Evolutionary conservation across 176 grass and related monocot species (phyloP).

Genomic region (Leersia perrieri): DNA sequence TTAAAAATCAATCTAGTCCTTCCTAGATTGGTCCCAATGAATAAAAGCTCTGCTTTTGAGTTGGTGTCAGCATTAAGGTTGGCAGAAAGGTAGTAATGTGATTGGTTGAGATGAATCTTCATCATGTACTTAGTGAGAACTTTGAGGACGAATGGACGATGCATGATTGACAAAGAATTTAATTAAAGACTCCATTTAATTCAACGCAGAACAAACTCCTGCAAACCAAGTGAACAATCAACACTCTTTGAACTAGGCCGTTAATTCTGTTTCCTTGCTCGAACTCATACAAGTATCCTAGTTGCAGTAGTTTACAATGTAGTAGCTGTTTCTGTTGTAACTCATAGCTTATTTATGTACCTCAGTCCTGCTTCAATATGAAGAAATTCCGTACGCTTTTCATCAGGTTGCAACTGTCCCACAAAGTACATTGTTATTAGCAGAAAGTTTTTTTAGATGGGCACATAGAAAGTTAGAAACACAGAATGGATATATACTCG

Average conservation of each 20-base stretch:
- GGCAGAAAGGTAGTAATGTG: neutral
- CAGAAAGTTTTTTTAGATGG: conserved; percentile 11
- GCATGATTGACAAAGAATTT: neutral
- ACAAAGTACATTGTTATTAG: conserved; percentile 1
- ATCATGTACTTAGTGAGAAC: neutral
- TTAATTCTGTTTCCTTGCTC: too few species aligned
- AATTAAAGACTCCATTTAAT: neutral
- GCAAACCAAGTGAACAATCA: neutral
- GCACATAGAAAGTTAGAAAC: too few species aligned
- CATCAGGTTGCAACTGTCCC: neutral
- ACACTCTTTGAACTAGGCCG: too few species aligned
- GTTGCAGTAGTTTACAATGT: neutral
- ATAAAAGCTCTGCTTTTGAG: neutral
- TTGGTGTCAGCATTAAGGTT: neutral
- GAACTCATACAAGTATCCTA: neutral
- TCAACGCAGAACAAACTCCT: neutral
- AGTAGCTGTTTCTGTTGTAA: neutral
- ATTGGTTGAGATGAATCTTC: neutral
- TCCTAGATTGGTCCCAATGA: too few species aligned
- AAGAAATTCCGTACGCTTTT: neutral
- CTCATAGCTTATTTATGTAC: neutral
- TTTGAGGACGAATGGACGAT: neutral
- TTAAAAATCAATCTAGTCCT: too few species aligned
- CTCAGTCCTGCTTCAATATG: neutral
- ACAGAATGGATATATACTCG: neutral